Conservation (phyloP, 164 flowering plant species). For the Berberis vulgaris region DNA sequence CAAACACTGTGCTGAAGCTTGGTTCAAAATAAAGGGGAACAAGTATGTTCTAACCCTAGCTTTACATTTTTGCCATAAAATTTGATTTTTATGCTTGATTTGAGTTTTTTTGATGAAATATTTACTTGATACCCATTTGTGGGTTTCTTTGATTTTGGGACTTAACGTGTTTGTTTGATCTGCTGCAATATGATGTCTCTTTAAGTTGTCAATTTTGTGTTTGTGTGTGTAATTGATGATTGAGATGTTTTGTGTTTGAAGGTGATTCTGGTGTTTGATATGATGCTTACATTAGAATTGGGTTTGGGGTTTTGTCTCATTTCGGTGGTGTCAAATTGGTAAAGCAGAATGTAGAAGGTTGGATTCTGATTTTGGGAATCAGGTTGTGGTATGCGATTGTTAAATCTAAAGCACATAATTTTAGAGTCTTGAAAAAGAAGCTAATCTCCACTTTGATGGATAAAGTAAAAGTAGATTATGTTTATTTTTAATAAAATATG, state of each 20-base stretch:
- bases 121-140: constrained; percentile 2
- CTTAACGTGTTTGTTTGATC: not conserved
- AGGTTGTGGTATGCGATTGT: not conserved
- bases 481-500: not conserved
- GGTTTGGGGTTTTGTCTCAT: not conserved
- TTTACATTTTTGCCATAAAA: not conserved
- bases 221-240: not conserved
- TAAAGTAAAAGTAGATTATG: constrained; percentile 13
- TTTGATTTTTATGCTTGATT: not conserved
- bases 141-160: not conserved
- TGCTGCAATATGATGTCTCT: not conserved
- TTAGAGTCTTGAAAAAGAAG: constrained; percentile 3
- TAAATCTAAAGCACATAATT: not conserved
- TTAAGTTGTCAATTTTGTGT: not conserved
- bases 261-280: not conserved
- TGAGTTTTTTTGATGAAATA: not conserved
- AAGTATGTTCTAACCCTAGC: constrained; percentile 41
- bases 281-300: not conserved
- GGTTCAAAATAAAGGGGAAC: constrained; percentile 93
- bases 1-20: constrained; percentile 79
- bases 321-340: not conserved
- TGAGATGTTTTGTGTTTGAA: not conserved
- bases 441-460: constrained; percentile 11
- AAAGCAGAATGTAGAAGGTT: no score
- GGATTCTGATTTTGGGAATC: not conserved